Evolutionary conservation across 73 alveolate genomes (phyloP).

Genomic region (Paramecium sonneborni): DNA sequence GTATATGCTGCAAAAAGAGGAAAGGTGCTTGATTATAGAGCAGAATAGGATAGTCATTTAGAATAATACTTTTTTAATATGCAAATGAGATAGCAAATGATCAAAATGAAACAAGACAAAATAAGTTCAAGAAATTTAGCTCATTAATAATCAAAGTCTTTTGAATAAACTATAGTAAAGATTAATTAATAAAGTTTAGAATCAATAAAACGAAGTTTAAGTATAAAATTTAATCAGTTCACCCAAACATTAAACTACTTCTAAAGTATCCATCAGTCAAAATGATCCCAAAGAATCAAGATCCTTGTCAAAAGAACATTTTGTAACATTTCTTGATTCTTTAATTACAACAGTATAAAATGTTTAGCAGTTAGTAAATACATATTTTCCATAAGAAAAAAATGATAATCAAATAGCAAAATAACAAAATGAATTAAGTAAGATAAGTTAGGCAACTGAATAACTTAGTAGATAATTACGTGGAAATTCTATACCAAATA

Average conservation of each 20-base stretch:
- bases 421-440: not conserved
- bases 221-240: not conserved
- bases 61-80: not conserved
- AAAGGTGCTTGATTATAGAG: not conserved
- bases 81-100: not conserved
- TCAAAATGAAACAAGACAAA: not conserved
- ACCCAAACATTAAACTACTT: not conserved
- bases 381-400: not conserved
- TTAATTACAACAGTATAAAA: not conserved
- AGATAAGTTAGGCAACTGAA: not conserved
- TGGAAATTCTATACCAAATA: not conserved
- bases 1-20: not conserved
- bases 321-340: not conserved
- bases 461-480: not conserved
- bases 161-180: not conserved
- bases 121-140: not conserved
- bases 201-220: not conserved
- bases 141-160: not conserved
- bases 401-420: not conserved
- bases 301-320: not conserved
- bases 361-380: not conserved
- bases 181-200: not conserved
- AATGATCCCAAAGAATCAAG: not conserved
- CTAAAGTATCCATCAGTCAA: not conserved
- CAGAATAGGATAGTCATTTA: not conserved